A percentile compares a stretch with the other conserved stretches of the same genome.
Evolutionary conservation across 2,329 filamentous ascomycete species (phyloP).

Genomic region (Colletotrichum somersetense): DNA sequence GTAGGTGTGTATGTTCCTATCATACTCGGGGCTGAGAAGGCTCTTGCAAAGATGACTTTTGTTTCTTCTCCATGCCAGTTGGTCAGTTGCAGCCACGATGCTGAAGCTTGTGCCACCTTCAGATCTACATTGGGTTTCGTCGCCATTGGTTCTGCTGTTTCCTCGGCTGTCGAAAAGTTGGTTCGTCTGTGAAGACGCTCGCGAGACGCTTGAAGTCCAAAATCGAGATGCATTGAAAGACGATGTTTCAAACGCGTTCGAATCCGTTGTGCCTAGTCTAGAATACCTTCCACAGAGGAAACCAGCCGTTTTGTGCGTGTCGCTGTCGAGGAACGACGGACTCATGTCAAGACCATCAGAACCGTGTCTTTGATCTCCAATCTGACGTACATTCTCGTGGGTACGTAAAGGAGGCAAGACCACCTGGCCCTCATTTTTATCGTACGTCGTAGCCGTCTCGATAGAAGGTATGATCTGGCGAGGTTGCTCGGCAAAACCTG

Average conservation of each 20-base stretch:
- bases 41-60: neutral
- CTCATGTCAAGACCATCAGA: neutral
- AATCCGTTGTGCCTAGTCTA: neutral
- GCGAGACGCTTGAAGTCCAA: neutral
- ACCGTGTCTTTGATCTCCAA: neutral
- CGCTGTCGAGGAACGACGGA: neutral
- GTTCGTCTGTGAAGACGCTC: neutral
- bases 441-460: neutral
- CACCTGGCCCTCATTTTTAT: neutral
- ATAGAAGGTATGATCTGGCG: neutral
- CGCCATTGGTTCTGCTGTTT: neutral
- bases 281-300: neutral
- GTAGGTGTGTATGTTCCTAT: neutral
- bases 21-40: neutral
- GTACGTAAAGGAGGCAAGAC: constrained; percentile 2
- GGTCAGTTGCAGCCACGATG: neutral
- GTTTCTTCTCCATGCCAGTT: neutral
- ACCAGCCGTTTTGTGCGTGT: neutral
- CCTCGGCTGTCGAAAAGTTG: neutral
- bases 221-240: neutral
- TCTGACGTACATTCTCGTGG: neutral
- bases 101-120: neutral
- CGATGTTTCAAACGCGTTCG: neutral
- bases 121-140: neutral
- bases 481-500: neutral